Percentiles rank a stretch among this genome's conserved stretches.
phyloP scores from a whole-genome alignment of 306 rosid species.

The Vigna reflexopilosa region DNA sequence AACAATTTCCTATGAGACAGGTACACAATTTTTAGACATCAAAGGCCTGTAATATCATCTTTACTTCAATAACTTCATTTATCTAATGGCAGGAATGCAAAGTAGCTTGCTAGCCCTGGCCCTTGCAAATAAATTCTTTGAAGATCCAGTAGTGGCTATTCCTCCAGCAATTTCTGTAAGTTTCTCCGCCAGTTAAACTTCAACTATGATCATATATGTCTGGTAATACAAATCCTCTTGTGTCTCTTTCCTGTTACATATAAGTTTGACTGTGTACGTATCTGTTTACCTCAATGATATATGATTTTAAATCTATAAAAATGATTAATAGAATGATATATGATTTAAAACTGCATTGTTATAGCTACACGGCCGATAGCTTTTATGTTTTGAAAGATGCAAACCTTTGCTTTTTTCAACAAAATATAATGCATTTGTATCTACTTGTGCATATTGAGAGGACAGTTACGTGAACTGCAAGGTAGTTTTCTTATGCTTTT shows the following conservation, averaged over 20 bases:
- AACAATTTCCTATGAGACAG: constrained; percentile 93
- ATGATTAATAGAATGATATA: neutral
- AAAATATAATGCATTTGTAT: constrained; percentile 8
- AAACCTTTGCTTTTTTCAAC: constrained; percentile 7
- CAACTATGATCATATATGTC: constrained; percentile 1
- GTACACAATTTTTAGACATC: constrained; percentile 45
- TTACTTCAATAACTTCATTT: constrained; percentile 13
- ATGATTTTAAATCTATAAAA: neutral
- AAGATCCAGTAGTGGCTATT: constrained; percentile 81
- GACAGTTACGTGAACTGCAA: neutral
- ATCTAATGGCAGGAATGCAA: constrained; percentile 81
- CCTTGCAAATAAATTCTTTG: constrained; percentile 86
- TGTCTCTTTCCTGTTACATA: constrained; percentile 1
- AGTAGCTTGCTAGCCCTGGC: constrained; percentile 99
- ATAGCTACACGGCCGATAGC: constrained; percentile 12
- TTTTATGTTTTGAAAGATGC: constrained; percentile 22
- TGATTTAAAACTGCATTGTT: constrained; percentile 21
- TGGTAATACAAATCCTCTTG: neutral
- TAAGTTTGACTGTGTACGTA: neutral
- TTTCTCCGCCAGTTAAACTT: constrained; percentile 38
- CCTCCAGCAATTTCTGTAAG: constrained; percentile 97
- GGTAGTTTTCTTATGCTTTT: neutral
- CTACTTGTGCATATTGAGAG: neutral
- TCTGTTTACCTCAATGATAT: constrained; percentile 6
- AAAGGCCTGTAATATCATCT: constrained; percentile 27